Evolutionary conservation across 768 basidiomycete genomes (phyloP).

Genomic region (Mycena metata): DNA sequence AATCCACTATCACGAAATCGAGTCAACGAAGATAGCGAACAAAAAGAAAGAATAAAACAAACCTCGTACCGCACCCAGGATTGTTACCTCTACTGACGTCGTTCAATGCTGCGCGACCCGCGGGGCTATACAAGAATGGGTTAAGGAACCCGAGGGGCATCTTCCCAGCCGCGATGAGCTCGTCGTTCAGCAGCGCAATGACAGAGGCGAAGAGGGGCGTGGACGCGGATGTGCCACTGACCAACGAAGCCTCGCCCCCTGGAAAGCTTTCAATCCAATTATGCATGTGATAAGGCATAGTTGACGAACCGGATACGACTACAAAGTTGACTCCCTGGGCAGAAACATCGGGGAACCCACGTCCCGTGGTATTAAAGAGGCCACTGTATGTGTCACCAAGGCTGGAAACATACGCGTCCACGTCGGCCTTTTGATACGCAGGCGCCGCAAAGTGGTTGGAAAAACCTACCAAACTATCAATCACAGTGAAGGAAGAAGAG

Average conservation of each 20-base stretch:
- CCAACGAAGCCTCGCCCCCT: constrained; percentile 18
- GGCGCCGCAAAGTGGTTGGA: constrained; percentile 55
- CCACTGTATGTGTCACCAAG: too few species aligned
- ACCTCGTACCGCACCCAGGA: constrained; percentile 29
- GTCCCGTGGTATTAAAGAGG: constrained; percentile 37
- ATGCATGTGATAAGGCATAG: constrained; percentile 2
- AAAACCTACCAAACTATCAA: constrained; percentile 50
- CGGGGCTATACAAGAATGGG: constrained; percentile 39
- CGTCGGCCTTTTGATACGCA: constrained; percentile 49
- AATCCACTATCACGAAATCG: constrained; percentile 5
- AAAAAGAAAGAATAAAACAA: not conserved
- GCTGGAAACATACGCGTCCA: constrained; percentile 44
- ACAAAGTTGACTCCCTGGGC: constrained; percentile 31
- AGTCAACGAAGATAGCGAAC: constrained; percentile 1
- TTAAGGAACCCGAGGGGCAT: too few species aligned
- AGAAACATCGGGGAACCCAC: constrained; percentile 36
- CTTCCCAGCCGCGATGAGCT: too few species aligned
- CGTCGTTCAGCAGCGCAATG: too few species aligned
- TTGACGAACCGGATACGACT: constrained; percentile 19
- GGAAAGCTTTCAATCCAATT: not conserved
- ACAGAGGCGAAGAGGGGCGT: too few species aligned
- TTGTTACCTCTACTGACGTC: constrained; percentile 49
- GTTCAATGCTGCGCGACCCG: constrained; percentile 41
- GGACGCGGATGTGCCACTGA: constrained; percentile 60
- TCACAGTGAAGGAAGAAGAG: constrained; percentile 8